Percentiles rank a stretch among this genome's conserved stretches.
phyloP scores from a whole-genome alignment of 495 filamentous ascomycete species.

The Friedmanniomyces simplex region DNA sequence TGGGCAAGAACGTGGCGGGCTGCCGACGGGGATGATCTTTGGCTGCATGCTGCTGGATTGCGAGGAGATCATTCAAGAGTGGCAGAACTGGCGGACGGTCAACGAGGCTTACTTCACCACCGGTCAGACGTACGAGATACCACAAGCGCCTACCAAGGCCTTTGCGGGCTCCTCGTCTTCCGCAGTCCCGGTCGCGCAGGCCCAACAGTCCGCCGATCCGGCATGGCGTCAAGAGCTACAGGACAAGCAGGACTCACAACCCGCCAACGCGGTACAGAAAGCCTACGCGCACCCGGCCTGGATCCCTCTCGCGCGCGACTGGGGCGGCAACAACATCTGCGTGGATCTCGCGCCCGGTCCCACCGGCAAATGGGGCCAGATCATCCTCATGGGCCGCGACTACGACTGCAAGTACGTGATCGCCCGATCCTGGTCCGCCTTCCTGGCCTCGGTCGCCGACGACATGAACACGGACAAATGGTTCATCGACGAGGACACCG shows the following conservation, averaged over 20 bases:
- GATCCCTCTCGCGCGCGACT: constrained; percentile 94
- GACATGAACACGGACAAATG: constrained; percentile 79
- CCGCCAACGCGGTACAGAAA: constrained; percentile 75
- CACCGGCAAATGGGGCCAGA: constrained; percentile 83
- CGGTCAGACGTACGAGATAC: constrained; percentile 32
- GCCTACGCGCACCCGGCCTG: constrained; percentile 89
- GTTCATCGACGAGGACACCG: constrained; percentile 80
- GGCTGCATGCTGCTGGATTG: constrained; percentile 92
- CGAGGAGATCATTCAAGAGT: constrained; percentile 96
- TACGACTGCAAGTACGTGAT: constrained; percentile 98
- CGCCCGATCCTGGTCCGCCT: constrained; percentile 80
- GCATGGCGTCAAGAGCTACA: constrained; percentile 80
- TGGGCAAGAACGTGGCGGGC: constrained; percentile 87
- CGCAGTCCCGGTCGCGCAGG: constrained; percentile 25
- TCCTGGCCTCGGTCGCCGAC: constrained; percentile 79
- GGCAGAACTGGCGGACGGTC: constrained; percentile 90
- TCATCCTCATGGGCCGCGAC: constrained; percentile 93
- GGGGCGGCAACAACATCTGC: constrained; percentile 95
- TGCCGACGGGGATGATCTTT: constrained; percentile 87
- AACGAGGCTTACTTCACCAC: constrained; percentile 70
- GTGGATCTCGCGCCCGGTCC: constrained; percentile 91
- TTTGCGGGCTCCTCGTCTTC: constrained; percentile 51
- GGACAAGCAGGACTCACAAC: constrained; percentile 78
- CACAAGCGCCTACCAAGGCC: constrained; percentile 53
- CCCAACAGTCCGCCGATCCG: constrained; percentile 41